A percentile compares a stretch with the other conserved stretches of the same genome.
These are phyloP conservation scores for Ogataea polymorpha DNA, from an alignment of 805 yeast genomes.

Conservation along the genomic window DNA sequence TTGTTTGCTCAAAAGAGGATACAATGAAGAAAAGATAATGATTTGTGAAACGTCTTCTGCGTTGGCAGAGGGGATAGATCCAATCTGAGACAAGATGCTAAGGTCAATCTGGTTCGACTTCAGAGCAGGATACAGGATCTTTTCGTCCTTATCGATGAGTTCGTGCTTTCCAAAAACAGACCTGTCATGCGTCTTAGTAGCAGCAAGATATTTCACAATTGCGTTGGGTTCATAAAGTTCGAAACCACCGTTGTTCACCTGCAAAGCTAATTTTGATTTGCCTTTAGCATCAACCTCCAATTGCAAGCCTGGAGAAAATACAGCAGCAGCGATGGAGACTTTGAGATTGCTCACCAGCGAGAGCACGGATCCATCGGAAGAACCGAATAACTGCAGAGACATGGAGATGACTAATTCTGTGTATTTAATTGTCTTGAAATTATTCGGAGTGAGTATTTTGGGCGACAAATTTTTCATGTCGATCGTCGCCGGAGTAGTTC, in stretches of 20 bases:
- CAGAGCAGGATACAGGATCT: constrained; percentile 39
- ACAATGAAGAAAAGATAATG: constrained; percentile 57
- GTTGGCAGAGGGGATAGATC: constrained; percentile 26
- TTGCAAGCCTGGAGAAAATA: constrained; percentile 29
- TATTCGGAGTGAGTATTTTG: not conserved
- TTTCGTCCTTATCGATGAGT: constrained; percentile 43
- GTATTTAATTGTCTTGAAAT: not conserved
- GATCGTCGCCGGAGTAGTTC: constrained; percentile 4
- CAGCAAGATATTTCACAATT: constrained; percentile 59
- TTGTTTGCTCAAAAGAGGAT: constrained; percentile 36
- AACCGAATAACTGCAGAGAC: constrained; percentile 33
- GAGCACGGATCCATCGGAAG: constrained; percentile 27
- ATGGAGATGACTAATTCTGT: constrained; percentile 6
- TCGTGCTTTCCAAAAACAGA: constrained; percentile 17
- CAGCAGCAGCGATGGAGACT: constrained; percentile 40
- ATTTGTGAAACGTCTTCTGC: constrained; percentile 48
- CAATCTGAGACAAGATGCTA: constrained; percentile 9
- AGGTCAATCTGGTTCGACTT: constrained; percentile 34
- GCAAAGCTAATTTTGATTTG: constrained; percentile 20
- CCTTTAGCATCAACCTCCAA: constrained; percentile 25
- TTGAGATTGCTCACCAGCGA: constrained; percentile 42
- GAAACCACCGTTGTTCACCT: constrained; percentile 39
- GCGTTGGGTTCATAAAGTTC: constrained; percentile 65
- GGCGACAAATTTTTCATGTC: constrained; percentile 8
- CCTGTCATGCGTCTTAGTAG: constrained; percentile 17